Base-by-base conservation (phyloP, 257 asterid genomes). In the Petunia secreta region DNA sequence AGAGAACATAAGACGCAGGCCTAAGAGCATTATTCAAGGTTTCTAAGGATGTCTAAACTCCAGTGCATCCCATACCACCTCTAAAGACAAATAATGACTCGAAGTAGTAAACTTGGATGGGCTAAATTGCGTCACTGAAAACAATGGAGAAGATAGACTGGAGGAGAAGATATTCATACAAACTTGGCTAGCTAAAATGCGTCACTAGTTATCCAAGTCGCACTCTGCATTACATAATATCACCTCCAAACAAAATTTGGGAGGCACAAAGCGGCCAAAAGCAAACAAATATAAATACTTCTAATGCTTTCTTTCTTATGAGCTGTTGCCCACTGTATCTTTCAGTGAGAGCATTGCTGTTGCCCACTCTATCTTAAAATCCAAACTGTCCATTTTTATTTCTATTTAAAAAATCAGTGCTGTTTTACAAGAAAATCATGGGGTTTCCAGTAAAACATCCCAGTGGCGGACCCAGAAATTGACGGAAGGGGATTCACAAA, bases 1-100 rank as follows among this genome's bases (percentile, higher is more conserved):
- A 67, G 75, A n/a, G 75, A 67, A 67, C 75, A 67, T 41, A n/a
- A 6, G n/a, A 41, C 38, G 10, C 75, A 43, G 55, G 55, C 75
- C 55, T 43, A 43, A 67, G 25, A 67, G 55, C 55, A 43, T 67
- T 67, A 8, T 67, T 43, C 75, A 43, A 43, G 2, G 55, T 67
- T 13, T 67, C 54, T 67, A 67, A n/a, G 38, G 75, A 67, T 15
- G 16, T 67, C 16, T 38, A 9, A 67, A 8, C 55, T 67, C 75
- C 75, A 67, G 15, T 40, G 14, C 75, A 67, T 67, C 75, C 54
- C 43, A 9, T 8, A 67, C 55, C 55, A 67, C 75, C 75, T 67
- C 16, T 25, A 43, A 43, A 67, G 75, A 67, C 15, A 52, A 66
- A 40, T 40, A 40, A 43, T 67, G 55, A 67, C 4, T 8, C 8